Evolutionary conservation across 768 basidiomycete genomes (phyloP).

Genomic region (Lactifluus pinguis): DNA sequence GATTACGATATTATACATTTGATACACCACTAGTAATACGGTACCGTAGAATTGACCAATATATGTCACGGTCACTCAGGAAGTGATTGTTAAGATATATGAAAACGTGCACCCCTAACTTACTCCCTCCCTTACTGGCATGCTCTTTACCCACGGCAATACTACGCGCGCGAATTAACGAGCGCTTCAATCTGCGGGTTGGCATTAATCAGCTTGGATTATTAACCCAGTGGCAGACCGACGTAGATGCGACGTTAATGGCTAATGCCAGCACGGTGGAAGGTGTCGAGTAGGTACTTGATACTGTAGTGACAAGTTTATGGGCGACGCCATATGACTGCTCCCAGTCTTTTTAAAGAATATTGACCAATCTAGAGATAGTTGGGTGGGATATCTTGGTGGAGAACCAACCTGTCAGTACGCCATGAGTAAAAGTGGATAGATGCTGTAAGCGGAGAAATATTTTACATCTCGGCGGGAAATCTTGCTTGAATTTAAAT

Average conservation of each 20-base stretch:
- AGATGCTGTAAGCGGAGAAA: background rate
- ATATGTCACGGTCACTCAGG: too few relatives aligned
- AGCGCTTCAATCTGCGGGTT: conserved; percentile 55
- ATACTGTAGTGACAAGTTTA: conserved; percentile 77
- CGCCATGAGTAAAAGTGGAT: background rate
- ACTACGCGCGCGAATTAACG: conserved; percentile 68
- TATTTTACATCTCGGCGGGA: conserved; percentile 86
- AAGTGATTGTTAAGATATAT: too few relatives aligned
- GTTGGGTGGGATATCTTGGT: conserved; percentile 99
- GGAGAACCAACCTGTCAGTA: conserved; percentile 62
- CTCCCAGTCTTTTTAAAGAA: conserved; percentile 96
- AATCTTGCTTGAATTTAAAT: conserved; percentile 89
- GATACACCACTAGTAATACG: too few relatives aligned
- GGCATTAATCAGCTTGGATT: background rate
- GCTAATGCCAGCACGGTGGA: conserved; percentile 67
- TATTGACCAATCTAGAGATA: conserved; percentile 82
- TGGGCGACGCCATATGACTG: conserved; percentile 83
- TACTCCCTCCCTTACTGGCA: conserved; percentile 71
- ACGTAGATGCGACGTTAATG: conserved; percentile 76
- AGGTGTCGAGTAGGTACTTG: conserved; percentile 80
- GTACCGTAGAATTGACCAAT: too few relatives aligned
- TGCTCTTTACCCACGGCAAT: conserved; percentile 77
- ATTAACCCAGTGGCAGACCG: conserved; percentile 21
- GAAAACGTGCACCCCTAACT: too few relatives aligned
- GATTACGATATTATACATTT: too few relatives aligned